phyloP scores from a whole-genome alignment of 1,284 basidiomycete species.

The Heliocybe sulcata region DNA sequence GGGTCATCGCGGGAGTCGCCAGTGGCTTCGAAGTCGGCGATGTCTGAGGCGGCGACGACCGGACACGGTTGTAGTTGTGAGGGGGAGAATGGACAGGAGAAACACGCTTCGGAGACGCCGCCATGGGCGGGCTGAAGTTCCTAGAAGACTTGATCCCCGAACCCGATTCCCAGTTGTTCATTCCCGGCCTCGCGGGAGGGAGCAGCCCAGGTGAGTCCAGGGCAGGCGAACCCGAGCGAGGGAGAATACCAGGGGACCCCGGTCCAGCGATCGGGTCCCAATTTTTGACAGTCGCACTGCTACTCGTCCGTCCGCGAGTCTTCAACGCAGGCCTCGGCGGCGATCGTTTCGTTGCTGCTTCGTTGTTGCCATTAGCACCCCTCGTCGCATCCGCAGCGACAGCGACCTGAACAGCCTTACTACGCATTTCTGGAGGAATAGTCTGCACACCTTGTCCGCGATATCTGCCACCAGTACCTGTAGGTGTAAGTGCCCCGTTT shows the following conservation, averaged over 20 bases:
- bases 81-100: slow-evolving; percentile 8
- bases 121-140: not conserved
- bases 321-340: not conserved
- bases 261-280: not conserved
- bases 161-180: not conserved
- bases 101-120: not conserved
- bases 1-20: slow-evolving; percentile 12
- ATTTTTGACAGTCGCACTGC: not conserved
- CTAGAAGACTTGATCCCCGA: not conserved
- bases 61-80: too few species aligned
- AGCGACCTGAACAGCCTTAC: slow-evolving; percentile 47
- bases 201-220: not conserved
- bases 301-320: not conserved
- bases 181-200: not conserved
- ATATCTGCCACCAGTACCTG: slow-evolving; percentile 28
- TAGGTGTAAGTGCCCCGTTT: slow-evolving; percentile 15
- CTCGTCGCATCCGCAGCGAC: not conserved
- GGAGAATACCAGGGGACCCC: not conserved
- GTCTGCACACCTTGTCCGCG: slow-evolving; percentile 58
- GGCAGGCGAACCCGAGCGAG: not conserved
- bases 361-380: slow-evolving; percentile 16
- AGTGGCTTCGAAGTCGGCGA: slow-evolving; percentile 10
- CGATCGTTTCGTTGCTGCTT: not conserved
- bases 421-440: slow-evolving; percentile 37
- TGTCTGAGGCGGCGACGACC: too few species aligned